A percentile compares a stretch with the other conserved stretches of the same genome.
Evolutionary conservation across 192 early-diverging fungal genomes (phyloP).

Genomic region (Coemansia sp.): DNA sequence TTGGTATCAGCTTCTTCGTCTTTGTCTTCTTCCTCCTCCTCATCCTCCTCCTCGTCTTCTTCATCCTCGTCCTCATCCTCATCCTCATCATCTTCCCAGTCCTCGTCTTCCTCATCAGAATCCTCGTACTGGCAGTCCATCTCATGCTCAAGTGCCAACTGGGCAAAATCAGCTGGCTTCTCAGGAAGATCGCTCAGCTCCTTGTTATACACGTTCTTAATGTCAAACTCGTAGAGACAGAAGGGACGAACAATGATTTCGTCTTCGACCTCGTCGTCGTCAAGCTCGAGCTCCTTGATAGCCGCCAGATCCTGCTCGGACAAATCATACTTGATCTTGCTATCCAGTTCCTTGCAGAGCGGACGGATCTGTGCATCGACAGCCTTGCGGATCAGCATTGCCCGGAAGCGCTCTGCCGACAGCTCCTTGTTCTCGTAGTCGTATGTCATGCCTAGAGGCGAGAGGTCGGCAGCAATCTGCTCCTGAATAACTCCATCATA

Average conservation of each 20-base stretch:
- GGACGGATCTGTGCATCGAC: slow-evolving; percentile 39
- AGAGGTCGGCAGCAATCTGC: slow-evolving; percentile 48
- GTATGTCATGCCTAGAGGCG: slow-evolving; percentile 31
- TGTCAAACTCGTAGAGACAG: slow-evolving; percentile 50
- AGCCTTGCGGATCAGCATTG: slow-evolving; percentile 41
- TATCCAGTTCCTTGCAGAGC: slow-evolving; percentile 51
- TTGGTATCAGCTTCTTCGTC: slow-evolving; percentile 12
- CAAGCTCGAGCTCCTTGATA: slow-evolving; percentile 42
- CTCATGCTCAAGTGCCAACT: slow-evolving; percentile 52
- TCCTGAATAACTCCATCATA: slow-evolving; percentile 45
- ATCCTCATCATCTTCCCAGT: slow-evolving; percentile 34
- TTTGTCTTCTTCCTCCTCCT: slow-evolving; percentile 16
- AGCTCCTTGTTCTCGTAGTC: slow-evolving; percentile 43
- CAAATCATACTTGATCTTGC: slow-evolving; percentile 45
- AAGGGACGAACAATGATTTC: slow-evolving; percentile 49
- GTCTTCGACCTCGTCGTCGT: slow-evolving; percentile 47
- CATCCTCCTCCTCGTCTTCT: slow-evolving; percentile 17
- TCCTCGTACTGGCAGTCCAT: slow-evolving; percentile 52
- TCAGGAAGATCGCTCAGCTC: slow-evolving; percentile 47
- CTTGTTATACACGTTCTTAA: slow-evolving; percentile 44
- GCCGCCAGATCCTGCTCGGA: slow-evolving; percentile 41
- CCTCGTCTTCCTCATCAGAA: slow-evolving; percentile 42
- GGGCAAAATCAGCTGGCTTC: slow-evolving; percentile 38
- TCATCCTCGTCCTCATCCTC: slow-evolving; percentile 35
- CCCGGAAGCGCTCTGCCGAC: slow-evolving; percentile 38